Evolutionary conservation across 148 eudicot genomes (phyloP).

Genomic region (Suaeda aralocaspica): DNA sequence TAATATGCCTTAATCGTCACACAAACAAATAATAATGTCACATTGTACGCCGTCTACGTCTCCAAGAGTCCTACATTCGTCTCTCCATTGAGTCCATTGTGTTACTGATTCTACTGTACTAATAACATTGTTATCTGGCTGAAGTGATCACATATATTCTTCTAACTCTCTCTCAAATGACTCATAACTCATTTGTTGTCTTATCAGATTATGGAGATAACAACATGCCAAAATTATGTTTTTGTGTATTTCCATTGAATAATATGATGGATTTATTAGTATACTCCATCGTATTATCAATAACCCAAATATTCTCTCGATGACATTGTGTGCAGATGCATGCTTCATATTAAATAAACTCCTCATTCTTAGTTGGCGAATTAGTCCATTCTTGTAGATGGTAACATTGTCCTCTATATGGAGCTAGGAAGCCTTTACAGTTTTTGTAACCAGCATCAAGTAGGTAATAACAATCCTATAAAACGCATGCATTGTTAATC

Average conservation of each 20-base stretch:
- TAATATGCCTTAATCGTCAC: background rate
- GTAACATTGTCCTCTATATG: slow-evolving; percentile 5
- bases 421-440: slow-evolving; percentile 12
- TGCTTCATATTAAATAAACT: slow-evolving; percentile 14
- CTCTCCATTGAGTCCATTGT: slow-evolving; percentile 3
- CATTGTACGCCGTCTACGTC: background rate
- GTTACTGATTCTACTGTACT: background rate
- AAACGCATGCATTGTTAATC: too few relatives aligned
- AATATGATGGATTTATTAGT: slow-evolving; percentile 3
- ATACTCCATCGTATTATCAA: slow-evolving; percentile 5
- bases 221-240: slow-evolving; percentile 5
- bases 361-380: slow-evolving; percentile 4
- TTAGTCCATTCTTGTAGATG: too few relatives aligned
- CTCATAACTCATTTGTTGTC: slow-evolving; percentile 5
- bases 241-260: background rate
- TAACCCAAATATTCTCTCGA: slow-evolving; percentile 9
- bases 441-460: slow-evolving; percentile 19
- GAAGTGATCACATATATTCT: background rate
- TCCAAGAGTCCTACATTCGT: slow-evolving; percentile 7
- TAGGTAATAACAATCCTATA: slow-evolving; percentile 21
- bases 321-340: slow-evolving; percentile 8
- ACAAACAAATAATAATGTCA: background rate
- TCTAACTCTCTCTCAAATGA: background rate
- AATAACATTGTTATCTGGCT: background rate
- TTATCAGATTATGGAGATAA: slow-evolving; percentile 1